phyloP scores from a whole-genome alignment of 805 yeast genomes.

The Metschnikowia kunwiensis region DNA sequence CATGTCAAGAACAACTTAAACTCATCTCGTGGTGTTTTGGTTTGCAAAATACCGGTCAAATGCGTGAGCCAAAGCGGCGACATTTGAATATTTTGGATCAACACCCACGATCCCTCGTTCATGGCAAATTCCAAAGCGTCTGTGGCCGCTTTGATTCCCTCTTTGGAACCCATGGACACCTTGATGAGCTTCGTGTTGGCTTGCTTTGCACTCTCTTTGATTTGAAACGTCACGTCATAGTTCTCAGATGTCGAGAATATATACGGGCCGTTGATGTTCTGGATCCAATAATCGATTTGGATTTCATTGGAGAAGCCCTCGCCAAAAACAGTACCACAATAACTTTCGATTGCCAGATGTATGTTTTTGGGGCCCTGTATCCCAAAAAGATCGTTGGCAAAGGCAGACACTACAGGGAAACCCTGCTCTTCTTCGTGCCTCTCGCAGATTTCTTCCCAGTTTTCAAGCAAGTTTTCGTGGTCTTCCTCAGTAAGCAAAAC shows the following conservation, averaged over 20 bases:
- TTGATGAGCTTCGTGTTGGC: constrained; percentile 28
- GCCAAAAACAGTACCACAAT: constrained; percentile 1
- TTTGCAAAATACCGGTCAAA: constrained; percentile 47
- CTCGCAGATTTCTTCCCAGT: neutral
- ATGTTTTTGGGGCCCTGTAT: neutral
- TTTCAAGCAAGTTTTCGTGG: too few species aligned
- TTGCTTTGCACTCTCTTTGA: constrained; percentile 43
- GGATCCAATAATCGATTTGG: constrained; percentile 7
- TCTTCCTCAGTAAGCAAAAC: too few species aligned
- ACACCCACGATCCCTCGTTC: constrained; percentile 61
- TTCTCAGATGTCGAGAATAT: constrained; percentile 59
- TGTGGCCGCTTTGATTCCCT: constrained; percentile 57
- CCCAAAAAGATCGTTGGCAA: constrained; percentile 3
- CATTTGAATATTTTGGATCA: constrained; percentile 80
- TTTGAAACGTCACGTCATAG: constrained; percentile 59
- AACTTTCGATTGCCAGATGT: constrained; percentile 1
- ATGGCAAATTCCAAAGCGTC: constrained; percentile 47
- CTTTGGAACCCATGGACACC: constrained; percentile 74
- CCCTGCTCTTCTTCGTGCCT: constrained; percentile 1
- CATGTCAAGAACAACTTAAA: constrained; percentile 70
- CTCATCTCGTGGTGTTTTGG: constrained; percentile 20
- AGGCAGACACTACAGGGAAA: neutral
- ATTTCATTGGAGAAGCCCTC: neutral
- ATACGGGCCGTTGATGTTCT: constrained; percentile 30
- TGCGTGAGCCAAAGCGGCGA: constrained; percentile 59